Evolutionary conservation across 2,329 filamentous ascomycete genomes (phyloP), one percentile per base, ranked within the genome.

Genomic region (Exophiala mesophila): DNA sequence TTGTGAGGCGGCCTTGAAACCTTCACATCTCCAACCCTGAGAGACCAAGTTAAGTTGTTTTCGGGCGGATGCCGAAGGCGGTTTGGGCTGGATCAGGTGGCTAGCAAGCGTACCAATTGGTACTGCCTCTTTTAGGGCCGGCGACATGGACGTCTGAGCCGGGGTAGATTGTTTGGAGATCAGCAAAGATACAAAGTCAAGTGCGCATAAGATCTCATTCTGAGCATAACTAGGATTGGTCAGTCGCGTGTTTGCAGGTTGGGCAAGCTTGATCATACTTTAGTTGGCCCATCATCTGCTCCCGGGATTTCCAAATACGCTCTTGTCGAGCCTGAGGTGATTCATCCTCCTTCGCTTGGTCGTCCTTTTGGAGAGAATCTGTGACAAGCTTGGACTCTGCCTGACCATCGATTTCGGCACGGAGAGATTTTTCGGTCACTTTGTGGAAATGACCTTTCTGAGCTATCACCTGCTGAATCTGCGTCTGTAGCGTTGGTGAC

Each of bases 171-270:
- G 78, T 61, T 88, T 89, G n/a, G 86, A 87, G 12, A 92, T 72
- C 1, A 94, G 72, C 5, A 94, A 75, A 20, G 88, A 94, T 42
- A 94, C 68, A 56, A 89, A 86, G 61, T 95, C 87, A 56, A 94
- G 78, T 5, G 82, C 80, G 46, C 85, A 73, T 59, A 84, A 72
- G 29, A 67, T 58, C 54, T 71, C 67, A 57, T 65, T 65, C 41
- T 70, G 66, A 21, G 67, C 64, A 52, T 67, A 62, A 37, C 68
- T 71, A 44, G 24, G 12, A 34, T 20, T 45, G 12, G 21, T 26
- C 6, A 33, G 20, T 12, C 17, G 36, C 12, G 42, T 24, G n/a
- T n/a, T n/a, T n/a, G n/a, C n/a, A n/a, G n/a, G n/a, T n/a, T n/a
- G n/a, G n/a, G 10, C 23, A 26, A 26, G 31, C 16, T 9, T 5